These are phyloP conservation scores for Penicillium sp. DNA, from an alignment of 2,329 filamentous ascomycete species.

Conservation along the genomic window DNA sequence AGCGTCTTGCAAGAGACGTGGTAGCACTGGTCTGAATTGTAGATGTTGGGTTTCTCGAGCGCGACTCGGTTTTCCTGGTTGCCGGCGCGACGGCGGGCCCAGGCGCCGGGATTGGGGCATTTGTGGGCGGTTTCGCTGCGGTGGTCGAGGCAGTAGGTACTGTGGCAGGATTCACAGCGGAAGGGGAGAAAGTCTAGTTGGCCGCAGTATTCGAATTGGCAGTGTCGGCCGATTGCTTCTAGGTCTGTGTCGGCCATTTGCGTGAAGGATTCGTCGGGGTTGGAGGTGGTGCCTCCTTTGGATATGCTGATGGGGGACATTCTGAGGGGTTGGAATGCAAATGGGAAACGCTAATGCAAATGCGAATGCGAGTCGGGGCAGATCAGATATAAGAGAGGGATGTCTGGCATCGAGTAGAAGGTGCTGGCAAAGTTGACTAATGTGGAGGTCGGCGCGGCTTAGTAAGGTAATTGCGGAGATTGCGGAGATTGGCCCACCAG, in stretches of 20 bases:
- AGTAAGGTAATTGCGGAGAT: conserved; percentile 12
- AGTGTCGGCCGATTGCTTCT: conserved; percentile 82
- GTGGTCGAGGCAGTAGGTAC: conserved; percentile 89
- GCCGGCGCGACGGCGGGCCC: conserved; percentile 50
- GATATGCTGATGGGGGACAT: conserved; percentile 28
- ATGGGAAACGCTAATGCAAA: not conserved
- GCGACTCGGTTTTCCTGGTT: conserved; percentile 26
- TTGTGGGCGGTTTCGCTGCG: conserved; percentile 78
- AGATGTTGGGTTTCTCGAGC: conserved; percentile 51
- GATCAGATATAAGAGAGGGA: not conserved
- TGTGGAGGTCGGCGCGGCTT: conserved; percentile 21
- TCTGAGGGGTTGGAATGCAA: not conserved
- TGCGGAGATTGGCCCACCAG: not conserved
- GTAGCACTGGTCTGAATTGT: conserved; percentile 51
- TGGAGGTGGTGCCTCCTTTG: conserved; percentile 16
- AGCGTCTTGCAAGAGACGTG: conserved; percentile 49
- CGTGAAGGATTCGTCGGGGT: conserved; percentile 30
- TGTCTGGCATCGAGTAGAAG: conserved; percentile 12
- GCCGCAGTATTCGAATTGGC: conserved; percentile 85
- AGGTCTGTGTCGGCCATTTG: conserved; percentile 63
- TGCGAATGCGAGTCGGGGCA: not conserved
- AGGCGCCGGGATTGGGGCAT: conserved; percentile 58
- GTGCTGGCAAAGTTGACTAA: conserved; percentile 23
- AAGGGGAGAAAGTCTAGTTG: conserved; percentile 96
- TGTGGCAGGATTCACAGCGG: conserved; percentile 79